Base-by-base conservation (phyloP, 2,329 filamentous ascomycete genomes). In the Penicillium sp. region DNA sequence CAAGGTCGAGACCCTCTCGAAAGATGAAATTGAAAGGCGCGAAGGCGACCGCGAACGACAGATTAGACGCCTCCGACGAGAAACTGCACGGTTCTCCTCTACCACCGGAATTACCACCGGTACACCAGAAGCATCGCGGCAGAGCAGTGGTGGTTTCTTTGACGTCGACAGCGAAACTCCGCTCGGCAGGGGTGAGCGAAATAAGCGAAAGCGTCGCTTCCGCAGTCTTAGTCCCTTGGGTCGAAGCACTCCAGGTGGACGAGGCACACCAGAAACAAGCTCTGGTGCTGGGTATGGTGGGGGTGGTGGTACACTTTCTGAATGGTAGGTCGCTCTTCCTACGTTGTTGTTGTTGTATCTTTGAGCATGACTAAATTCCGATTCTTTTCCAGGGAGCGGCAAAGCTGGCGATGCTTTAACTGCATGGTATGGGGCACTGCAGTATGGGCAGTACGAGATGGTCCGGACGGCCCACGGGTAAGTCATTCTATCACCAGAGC, bases 1-100 rank as follows among this genome's bases (percentile, higher is more conserved):
- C 6, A 91, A 90, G 77, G 81, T 94, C 8, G 90, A 93, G 71
- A 81, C 83, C 0, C 77, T 99, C 2, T 92, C 88, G 34, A 96
- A 96, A 65, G 94, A 99, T 66, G 94, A 99, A 69, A 97, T 99
- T 50, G 94, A 99, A 75, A 96, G 96, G 77, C 86, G 94, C 24
- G 94, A 99, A 74, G 91, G 91, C 48, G 94, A 99, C 70, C 85
- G 94, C 37, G 94, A 99, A 74, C 83, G 94, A 51, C 91, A 97
- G 74, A 89, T 97, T 34, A 83, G 94, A 54, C 83, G 94, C 55
- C 77, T 97, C 59, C 84, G 94, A 52, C 83, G 94, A 69, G 94
- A 99, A 73, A 97, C 93, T 9, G 93, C 93, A 1, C 84, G 92
- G 23, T 96, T 97, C 72, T 94, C 90, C 54, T 93, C 90, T 40